phyloP scores from a whole-genome alignment of 164 flowering plant genomes.

The Vitis rupestris region DNA sequence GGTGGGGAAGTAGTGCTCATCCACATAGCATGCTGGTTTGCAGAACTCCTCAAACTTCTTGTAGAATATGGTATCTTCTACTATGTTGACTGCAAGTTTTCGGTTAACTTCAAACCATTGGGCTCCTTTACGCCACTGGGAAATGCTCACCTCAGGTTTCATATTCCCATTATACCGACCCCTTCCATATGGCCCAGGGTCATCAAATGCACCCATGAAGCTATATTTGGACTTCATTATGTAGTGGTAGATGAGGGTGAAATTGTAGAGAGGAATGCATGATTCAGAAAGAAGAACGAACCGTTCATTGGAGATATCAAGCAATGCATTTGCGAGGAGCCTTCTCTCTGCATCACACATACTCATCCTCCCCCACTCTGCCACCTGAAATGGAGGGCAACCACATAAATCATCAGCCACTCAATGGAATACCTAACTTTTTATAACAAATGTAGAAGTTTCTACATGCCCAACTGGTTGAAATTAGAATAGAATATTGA shows the following conservation, averaged over 20 bases:
- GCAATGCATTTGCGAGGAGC: constrained; percentile 49
- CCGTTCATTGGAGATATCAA: constrained; percentile 43
- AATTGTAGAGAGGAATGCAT: constrained; percentile 47
- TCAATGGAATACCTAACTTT: background rate
- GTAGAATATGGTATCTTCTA: constrained; percentile 34
- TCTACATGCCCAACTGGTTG: too few relatives aligned
- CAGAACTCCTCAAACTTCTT: constrained; percentile 32
- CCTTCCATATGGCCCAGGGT: constrained; percentile 45
- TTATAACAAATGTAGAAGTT: background rate
- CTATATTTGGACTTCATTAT: constrained; percentile 32
- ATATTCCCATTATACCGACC: constrained; percentile 39
- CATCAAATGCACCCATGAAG: constrained; percentile 45
- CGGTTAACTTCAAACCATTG: constrained; percentile 51
- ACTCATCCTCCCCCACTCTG: constrained; percentile 52
- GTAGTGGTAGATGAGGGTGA: constrained; percentile 34
- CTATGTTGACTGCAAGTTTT: constrained; percentile 32
- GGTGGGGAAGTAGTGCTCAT: constrained; percentile 54
- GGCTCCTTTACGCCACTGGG: constrained; percentile 50
- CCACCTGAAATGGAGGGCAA: constrained; percentile 17
- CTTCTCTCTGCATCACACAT: constrained; percentile 53
- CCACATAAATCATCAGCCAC: background rate
- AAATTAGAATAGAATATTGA: too few relatives aligned
- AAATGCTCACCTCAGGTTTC: constrained; percentile 37
- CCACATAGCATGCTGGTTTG: constrained; percentile 40
- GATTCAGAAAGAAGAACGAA: constrained; percentile 47